Evolutionary conservation across 345 rosid genomes (phyloP).

Genomic region (Brassica carinata): DNA sequence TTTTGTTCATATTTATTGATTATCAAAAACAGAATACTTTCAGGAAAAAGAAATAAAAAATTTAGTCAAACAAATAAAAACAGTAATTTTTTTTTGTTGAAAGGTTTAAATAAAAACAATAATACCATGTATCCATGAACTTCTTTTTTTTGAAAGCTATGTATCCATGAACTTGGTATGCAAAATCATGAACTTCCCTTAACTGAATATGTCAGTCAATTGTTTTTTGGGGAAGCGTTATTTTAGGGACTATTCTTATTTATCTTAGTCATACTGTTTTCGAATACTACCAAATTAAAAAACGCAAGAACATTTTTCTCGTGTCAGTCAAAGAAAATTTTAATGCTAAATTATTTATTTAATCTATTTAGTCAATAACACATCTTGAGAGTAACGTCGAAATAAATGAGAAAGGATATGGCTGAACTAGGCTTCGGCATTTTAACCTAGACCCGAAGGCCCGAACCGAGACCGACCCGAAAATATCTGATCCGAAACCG

Average conservation of each 20-base stretch:
- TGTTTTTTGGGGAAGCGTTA: not conserved
- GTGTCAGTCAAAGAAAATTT: not conserved
- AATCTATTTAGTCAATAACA: not conserved
- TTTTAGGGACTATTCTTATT: not conserved
- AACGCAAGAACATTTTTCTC: not conserved
- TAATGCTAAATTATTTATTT: not conserved
- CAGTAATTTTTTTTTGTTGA: not conserved
- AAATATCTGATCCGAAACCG: no score
- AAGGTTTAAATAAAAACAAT: no score
- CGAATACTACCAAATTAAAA: not conserved
- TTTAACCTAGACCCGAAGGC: no score
- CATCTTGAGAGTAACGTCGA: not conserved
- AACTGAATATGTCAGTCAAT: not conserved
- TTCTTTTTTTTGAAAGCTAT: not conserved
- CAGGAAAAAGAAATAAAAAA: not conserved
- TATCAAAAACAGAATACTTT: not conserved
- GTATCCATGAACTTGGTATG: not conserved
- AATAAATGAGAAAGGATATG: not conserved
- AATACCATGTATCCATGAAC: no score
- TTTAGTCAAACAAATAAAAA: slow-evolving; percentile 4
- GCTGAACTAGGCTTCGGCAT: no score
- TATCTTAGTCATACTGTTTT: not conserved
- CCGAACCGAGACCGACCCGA: no score
- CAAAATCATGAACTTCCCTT: not conserved
- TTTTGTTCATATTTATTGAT: not conserved